phyloP scores from a whole-genome alignment of 2,329 filamentous ascomycete species.

The Xylaria arbuscula region DNA sequence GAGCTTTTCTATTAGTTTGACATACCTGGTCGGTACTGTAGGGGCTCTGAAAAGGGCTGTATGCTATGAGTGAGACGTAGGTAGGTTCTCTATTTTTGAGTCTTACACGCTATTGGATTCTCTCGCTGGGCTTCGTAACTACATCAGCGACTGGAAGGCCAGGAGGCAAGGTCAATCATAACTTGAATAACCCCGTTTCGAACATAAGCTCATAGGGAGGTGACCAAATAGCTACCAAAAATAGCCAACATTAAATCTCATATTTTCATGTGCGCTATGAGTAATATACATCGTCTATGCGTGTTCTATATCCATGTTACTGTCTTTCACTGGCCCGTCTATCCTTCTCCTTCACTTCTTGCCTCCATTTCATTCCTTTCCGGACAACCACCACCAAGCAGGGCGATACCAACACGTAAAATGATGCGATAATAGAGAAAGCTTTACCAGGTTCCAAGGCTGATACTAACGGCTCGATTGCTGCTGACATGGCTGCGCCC shows the following conservation, averaged over 20 bases:
- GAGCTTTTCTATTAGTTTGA: conserved; percentile 47
- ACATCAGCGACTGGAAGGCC: background rate
- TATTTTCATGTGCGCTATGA: background rate
- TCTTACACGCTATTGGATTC: background rate
- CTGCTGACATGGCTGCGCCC: conserved; percentile 68
- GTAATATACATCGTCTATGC: background rate
- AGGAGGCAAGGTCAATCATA: background rate
- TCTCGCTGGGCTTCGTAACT: background rate
- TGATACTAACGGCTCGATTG: conserved; percentile 67
- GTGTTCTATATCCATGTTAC: conserved; percentile 10
- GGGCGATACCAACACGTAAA: conserved; percentile 61
- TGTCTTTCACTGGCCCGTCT: conserved; percentile 5
- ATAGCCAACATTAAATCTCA: background rate
- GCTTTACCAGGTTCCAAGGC: conserved; percentile 68
- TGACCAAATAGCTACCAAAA: background rate
- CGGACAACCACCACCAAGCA: conserved; percentile 60
- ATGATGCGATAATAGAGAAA: conserved; percentile 66
- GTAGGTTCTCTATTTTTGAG: background rate
- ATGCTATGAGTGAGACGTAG: background rate
- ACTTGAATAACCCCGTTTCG: background rate
- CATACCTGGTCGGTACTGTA: background rate
- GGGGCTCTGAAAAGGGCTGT: background rate
- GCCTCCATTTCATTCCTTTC: conserved; percentile 61
- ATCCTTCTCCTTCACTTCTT: conserved; percentile 45
- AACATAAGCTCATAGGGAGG: background rate